Evolutionary conservation across 345 rosid genomes (phyloP).

Genomic region (Hypericum perforatum): DNA sequence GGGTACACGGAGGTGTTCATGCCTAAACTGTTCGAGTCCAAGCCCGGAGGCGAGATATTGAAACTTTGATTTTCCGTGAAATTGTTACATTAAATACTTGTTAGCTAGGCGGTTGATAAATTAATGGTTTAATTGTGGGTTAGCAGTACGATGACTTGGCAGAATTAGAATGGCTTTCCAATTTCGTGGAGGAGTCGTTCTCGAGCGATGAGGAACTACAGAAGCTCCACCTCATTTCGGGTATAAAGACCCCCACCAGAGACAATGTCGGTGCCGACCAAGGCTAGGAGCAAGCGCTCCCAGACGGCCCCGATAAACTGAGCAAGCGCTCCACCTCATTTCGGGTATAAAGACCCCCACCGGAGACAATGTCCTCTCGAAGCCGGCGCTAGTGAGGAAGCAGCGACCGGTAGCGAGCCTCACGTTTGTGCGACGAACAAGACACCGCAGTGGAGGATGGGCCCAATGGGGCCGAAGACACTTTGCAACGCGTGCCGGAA

Average conservation of each 20-base stretch:
- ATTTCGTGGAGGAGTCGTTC: conserved; percentile 89
- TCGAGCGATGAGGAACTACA: conserved; percentile 83
- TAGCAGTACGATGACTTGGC: conserved; percentile 79
- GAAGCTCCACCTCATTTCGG: conserved; percentile 73
- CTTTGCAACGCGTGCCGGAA: conserved; percentile 84
- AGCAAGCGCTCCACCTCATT: conserved; percentile 72
- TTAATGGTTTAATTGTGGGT: not conserved
- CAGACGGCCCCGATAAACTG: conserved; percentile 73
- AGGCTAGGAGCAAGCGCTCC: conserved; percentile 92
- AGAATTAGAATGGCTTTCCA: conserved; percentile 95
- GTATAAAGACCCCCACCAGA: conserved; percentile 53
- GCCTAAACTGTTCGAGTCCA: conserved; percentile 33
- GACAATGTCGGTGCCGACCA: conserved; percentile 69
- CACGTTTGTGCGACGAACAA: conserved; percentile 66
- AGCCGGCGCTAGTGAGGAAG: not conserved
- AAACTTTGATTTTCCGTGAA: too few relatives aligned
- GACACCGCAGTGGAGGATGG: conserved; percentile 83
- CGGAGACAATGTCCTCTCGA: conserved; percentile 44
- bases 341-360: conserved; percentile 54
- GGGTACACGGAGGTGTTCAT: conserved; percentile 12
- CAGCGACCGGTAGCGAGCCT: conserved; percentile 14
- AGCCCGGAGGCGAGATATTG: conserved; percentile 25
- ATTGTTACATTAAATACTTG: not conserved
- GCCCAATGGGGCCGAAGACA: conserved; percentile 77
- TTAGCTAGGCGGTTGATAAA: too few relatives aligned